Evolutionary conservation across 1,284 basidiomycete species (phyloP).

Genomic region (Ustilago loliicola): DNA sequence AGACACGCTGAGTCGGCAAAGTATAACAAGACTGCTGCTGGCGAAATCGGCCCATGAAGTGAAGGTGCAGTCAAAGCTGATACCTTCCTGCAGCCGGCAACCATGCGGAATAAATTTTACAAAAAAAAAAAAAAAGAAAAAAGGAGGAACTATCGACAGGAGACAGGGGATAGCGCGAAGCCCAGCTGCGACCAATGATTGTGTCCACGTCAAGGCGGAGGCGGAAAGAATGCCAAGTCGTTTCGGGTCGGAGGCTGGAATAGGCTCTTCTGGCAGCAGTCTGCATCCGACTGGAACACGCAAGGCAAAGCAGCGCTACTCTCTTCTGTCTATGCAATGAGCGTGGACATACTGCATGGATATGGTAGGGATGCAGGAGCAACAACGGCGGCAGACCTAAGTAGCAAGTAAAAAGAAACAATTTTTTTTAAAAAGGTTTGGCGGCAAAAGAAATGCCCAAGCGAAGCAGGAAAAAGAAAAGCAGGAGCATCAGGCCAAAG

Average conservation of each 20-base stretch:
- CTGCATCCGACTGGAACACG: background rate
- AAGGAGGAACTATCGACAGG: background rate
- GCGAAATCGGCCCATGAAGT: conserved; percentile 17
- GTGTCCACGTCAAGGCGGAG: background rate
- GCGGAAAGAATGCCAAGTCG: background rate
- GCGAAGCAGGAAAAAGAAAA: conserved; percentile 1
- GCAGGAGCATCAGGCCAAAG: background rate
- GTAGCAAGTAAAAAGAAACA: background rate
- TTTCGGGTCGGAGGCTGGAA: conserved; percentile 2
- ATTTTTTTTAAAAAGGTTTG: background rate
- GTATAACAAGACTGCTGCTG: conserved; percentile 14
- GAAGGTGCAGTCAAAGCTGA: conserved; percentile 4
- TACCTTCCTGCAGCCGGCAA: background rate
- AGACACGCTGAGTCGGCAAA: conserved; percentile 27
- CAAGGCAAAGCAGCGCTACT: background rate
- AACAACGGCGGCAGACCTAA: background rate
- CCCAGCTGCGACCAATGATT: background rate
- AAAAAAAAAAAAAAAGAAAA: background rate
- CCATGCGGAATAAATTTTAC: background rate
- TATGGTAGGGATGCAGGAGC: background rate
- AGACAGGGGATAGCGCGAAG: background rate
- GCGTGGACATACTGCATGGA: background rate
- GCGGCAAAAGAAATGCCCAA: background rate
- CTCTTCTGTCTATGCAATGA: background rate
- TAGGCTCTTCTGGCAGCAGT: conserved; percentile 6